phyloP scores from a whole-genome alignment of 345 rosid genomes.

The Euphorbia peplus region DNA sequence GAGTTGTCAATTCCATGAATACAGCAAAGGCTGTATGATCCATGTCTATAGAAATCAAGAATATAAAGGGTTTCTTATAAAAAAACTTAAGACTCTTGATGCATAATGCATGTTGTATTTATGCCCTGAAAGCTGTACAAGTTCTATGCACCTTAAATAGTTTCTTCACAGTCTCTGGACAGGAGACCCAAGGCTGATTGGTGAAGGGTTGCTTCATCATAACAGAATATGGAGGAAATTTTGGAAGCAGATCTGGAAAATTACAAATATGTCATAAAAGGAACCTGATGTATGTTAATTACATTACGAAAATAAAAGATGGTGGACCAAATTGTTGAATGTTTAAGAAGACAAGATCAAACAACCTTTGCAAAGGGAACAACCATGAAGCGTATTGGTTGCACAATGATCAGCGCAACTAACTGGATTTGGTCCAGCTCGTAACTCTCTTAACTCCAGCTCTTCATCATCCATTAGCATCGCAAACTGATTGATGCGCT shows the following conservation, averaged over 20 bases:
- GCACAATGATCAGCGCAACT: slow-evolving; percentile 64
- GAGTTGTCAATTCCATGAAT: neutral
- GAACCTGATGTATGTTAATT: slow-evolving; percentile 2
- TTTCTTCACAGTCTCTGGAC: slow-evolving; percentile 75
- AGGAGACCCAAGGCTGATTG: slow-evolving; percentile 77
- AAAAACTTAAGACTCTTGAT: slow-evolving; percentile 4
- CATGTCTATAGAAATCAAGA: neutral
- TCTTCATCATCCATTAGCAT: slow-evolving; percentile 87
- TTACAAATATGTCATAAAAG: slow-evolving; percentile 13
- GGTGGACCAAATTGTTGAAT: slow-evolving; percentile 9
- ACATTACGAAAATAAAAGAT: slow-evolving; percentile 14
- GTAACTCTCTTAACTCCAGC: slow-evolving; percentile 75
- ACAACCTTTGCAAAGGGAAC: slow-evolving; percentile 86
- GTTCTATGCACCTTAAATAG: slow-evolving; percentile 69
- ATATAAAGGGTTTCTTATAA: neutral
- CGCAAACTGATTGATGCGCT: slow-evolving; percentile 37
- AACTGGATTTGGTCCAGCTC: slow-evolving; percentile 52
- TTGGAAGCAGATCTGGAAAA: slow-evolving; percentile 72
- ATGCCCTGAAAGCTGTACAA: slow-evolving; percentile 12
- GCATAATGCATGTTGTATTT: slow-evolving; percentile 1
- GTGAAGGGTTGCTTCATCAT: slow-evolving; percentile 81
- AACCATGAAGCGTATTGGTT: slow-evolving; percentile 44
- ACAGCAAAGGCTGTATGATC: neutral
- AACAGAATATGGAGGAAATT: slow-evolving; percentile 85
- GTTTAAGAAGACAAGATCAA: slow-evolving; percentile 9